Conservation (phyloP, 2,329 filamentous ascomycete genomes). For the Xylariales sp. region DNA sequence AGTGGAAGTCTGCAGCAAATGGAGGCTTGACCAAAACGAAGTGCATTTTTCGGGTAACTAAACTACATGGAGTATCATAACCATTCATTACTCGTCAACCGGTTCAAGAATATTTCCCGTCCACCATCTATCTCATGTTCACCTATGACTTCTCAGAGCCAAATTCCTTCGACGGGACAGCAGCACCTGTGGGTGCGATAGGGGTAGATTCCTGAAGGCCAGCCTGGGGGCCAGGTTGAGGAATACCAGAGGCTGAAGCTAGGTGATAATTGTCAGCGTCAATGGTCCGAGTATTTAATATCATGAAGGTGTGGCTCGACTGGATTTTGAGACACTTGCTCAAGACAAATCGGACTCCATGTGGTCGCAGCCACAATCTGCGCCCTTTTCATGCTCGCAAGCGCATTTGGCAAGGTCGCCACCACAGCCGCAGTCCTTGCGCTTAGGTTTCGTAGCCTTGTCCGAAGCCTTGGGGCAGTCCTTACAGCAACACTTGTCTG, state of each 20-base stretch:
- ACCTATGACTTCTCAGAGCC: conserved; percentile 21
- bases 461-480: neutral
- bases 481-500: conserved; percentile 3
- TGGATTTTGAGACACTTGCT: too few relatives aligned
- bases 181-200: conserved; percentile 16
- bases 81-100: conserved; percentile 3
- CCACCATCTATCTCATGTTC: neutral
- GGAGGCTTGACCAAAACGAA: too few relatives aligned
- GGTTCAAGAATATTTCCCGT: too few relatives aligned
- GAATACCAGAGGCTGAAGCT: conserved; percentile 13
- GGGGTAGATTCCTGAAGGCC: conserved; percentile 22
- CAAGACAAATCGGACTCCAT: too few relatives aligned
- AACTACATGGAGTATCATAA: conserved; percentile 8
- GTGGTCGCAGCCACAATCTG: too few relatives aligned
- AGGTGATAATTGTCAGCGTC: neutral
- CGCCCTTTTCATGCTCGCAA: too few relatives aligned
- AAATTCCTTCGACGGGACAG: conserved; percentile 20
- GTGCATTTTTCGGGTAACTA: conserved; percentile 1
- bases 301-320: too few relatives aligned
- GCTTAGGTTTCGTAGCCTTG: neutral
- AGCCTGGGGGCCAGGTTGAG: conserved; percentile 20
- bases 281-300: too few relatives aligned
- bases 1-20: too few relatives aligned
- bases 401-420: neutral
- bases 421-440: conserved; percentile 1